A percentile compares a stretch with the other conserved stretches of the same genome.
Conservation (phyloP, 768 basidiomycete genomes). For the Tephrocybe sp. region DNA sequence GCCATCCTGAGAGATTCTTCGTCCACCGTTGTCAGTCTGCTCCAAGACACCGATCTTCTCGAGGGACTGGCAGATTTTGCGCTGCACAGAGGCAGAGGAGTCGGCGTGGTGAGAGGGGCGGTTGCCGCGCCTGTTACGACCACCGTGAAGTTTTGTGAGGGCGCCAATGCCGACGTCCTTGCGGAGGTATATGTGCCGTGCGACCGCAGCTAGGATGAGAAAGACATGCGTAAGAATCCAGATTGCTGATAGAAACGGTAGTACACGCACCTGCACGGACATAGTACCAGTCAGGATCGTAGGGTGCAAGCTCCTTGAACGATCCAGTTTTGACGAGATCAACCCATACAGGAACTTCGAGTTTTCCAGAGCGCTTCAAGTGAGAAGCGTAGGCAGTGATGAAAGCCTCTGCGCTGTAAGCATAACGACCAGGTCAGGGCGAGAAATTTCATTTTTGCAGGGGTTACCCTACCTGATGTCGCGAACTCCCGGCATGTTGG, state of each 20-base stretch:
- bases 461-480: conserved; percentile 62
- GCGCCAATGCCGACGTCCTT: conserved; percentile 95
- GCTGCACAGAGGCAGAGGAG: conserved; percentile 85
- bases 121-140: conserved; percentile 93
- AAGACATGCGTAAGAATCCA: not conserved
- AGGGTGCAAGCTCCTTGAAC: conserved; percentile 97
- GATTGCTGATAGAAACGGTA: not conserved
- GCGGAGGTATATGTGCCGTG: conserved; percentile 99
- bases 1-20: conserved; percentile 95
- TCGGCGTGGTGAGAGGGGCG: conserved; percentile 93
- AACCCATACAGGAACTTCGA: conserved; percentile 98
- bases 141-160: conserved; percentile 94
- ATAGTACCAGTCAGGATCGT: conserved; percentile 99
- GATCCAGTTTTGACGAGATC: conserved; percentile 98
- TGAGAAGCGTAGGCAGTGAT: conserved; percentile 94
- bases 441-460: conserved; percentile 5
- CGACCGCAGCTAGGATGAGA: conserved; percentile 73
- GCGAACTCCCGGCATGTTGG: conserved; percentile 80
- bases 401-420: conserved; percentile 84
- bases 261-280: conserved; percentile 85
- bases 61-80: conserved; percentile 93
- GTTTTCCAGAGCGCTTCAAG: conserved; percentile 97
- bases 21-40: conserved; percentile 89
- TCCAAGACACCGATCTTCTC: conserved; percentile 99
- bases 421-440: conserved; percentile 20